Conservation (phyloP, 345 rosid species). For the Cardamine resedifolia region DNA sequence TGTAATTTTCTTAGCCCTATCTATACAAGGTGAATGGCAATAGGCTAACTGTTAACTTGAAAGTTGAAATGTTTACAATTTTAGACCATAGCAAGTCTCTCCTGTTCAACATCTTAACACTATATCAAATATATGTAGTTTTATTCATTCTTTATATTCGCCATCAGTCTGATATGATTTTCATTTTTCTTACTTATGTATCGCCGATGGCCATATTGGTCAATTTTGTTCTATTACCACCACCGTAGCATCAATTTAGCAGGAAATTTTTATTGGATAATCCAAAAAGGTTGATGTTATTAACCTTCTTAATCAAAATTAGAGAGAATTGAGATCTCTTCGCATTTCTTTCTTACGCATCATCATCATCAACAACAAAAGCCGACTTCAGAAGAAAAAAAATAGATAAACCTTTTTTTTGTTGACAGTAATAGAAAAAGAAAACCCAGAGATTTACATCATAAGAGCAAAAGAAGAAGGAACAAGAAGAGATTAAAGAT, state of each 20-base stretch:
- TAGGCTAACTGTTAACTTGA: no score
- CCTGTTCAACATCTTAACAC: no score
- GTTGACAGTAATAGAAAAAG: background rate
- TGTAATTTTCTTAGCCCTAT: background rate
- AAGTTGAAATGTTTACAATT: no score
- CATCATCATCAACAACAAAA: background rate
- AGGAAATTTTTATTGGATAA: background rate
- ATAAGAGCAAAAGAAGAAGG: slow-evolving; percentile 15
- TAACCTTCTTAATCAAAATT: background rate
- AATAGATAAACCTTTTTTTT: background rate
- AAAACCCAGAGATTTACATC: slow-evolving; percentile 21
- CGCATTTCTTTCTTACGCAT: no score
- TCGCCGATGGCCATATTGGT: no score
- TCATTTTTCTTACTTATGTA: no score
- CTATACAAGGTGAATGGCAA: background rate
- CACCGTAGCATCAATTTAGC: no score
- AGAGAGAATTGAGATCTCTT: background rate
- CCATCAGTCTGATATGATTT: no score
- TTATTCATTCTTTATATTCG: no score
- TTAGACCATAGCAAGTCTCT: no score
- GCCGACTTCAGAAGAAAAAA: background rate
- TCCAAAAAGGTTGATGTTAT: background rate
- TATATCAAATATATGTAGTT: no score
- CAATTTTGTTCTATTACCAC: no score
- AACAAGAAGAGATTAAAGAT: background rate